Conservation (phyloP, 2,329 filamentous ascomycete genomes). For the Fusarium sp. region DNA sequence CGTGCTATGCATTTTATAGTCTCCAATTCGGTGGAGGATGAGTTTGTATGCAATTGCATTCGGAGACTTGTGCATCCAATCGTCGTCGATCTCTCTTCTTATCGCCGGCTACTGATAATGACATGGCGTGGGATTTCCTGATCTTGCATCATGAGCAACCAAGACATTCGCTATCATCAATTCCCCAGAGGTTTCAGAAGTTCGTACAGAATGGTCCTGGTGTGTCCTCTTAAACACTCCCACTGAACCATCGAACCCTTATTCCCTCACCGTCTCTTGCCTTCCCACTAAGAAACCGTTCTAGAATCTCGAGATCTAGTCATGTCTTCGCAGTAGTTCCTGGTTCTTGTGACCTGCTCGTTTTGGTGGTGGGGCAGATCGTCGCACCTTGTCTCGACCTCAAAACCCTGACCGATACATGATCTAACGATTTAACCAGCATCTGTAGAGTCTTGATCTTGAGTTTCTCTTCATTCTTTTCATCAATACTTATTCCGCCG, state of each 20-base stretch:
- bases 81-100: background rate
- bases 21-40: background rate
- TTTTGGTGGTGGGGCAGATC: slow-evolving; percentile 43
- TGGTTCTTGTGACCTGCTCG: slow-evolving; percentile 37
- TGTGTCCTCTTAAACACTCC: background rate
- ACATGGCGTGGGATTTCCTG: background rate
- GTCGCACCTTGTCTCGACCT: slow-evolving; percentile 35
- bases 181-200: background rate
- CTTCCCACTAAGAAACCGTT: slow-evolving; percentile 9
- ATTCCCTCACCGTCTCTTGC: slow-evolving; percentile 35
- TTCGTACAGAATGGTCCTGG: background rate
- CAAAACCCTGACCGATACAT: slow-evolving; percentile 32
- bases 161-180: background rate
- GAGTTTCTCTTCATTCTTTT: slow-evolving; percentile 1
- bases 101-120: background rate
- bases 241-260: background rate
- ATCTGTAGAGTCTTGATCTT: slow-evolving; percentile 2
- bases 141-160: slow-evolving; percentile 8
- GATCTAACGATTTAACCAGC: slow-evolving; percentile 22
- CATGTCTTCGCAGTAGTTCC: slow-evolving; percentile 16
- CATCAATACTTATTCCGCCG: background rate
- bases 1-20: background rate
- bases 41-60: background rate
- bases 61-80: background rate
- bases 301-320: slow-evolving; percentile 33